A percentile compares a stretch with the other conserved stretches of the same genome.
These are phyloP conservation scores for Warburgia ugandensis DNA, from an alignment of 164 flowering plant species.

Conservation along the genomic window DNA sequence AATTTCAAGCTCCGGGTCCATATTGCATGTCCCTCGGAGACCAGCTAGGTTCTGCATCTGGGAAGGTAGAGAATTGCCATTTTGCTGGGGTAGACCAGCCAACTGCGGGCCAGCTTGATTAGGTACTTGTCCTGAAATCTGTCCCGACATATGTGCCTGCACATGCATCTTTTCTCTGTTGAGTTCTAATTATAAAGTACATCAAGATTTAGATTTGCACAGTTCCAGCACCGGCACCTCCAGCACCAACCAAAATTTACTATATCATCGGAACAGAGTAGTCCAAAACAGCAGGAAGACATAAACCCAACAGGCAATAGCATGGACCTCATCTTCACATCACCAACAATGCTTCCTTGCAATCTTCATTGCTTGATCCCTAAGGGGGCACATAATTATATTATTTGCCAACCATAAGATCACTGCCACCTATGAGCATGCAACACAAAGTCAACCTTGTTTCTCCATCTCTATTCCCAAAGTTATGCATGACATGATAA, in stretches of 20 bases:
- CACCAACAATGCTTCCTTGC: conserved; percentile 6
- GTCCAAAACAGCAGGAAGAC: conserved; percentile 1
- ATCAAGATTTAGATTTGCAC: conserved; percentile 8
- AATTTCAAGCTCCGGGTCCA: conserved; percentile 40
- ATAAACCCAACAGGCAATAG: conserved; percentile 1
- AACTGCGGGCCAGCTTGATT: conserved; percentile 50
- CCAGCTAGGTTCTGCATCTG: conserved; percentile 33
- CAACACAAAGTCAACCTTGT: too few species aligned
- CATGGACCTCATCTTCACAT: conserved; percentile 3
- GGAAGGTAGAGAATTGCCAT: conserved; percentile 40
- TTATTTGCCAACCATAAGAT: too few species aligned
- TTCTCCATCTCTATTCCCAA: too few species aligned
- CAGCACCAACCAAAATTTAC: conserved; percentile 6
- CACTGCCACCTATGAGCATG: too few species aligned
- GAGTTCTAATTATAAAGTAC: conserved; percentile 2
- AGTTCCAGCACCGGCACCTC: conserved; percentile 12
- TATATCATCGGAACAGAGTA: conserved; percentile 1
- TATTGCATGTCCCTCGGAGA: conserved; percentile 14
- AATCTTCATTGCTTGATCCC: too few species aligned
- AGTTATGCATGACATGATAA: too few species aligned
- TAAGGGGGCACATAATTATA: too few species aligned
- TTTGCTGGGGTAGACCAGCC: conserved; percentile 53
- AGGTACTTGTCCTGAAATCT: conserved; percentile 70
- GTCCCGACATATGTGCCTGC: conserved; percentile 63
- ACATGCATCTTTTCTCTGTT: conserved; percentile 21